Conservation (phyloP, 2,329 filamentous ascomycete species). For the Fusarium chaquense region DNA sequence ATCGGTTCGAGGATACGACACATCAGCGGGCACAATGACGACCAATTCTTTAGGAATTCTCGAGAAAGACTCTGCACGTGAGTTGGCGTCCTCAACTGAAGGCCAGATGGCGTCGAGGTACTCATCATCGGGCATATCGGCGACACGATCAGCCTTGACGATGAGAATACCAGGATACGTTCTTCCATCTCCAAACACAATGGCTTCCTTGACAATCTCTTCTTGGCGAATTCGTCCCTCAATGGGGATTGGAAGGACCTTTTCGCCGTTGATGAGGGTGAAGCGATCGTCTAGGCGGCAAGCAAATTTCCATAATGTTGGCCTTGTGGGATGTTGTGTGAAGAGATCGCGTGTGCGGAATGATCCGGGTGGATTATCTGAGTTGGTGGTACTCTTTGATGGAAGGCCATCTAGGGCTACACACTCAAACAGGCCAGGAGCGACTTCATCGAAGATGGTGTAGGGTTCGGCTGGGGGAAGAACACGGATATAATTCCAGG, state of each 20-base stretch:
- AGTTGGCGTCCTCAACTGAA: constrained; percentile 63
- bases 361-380: constrained; percentile 58
- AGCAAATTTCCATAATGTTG: constrained; percentile 60
- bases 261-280: constrained; percentile 62
- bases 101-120: constrained; percentile 63
- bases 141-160: constrained; percentile 61
- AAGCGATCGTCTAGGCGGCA: constrained; percentile 60
- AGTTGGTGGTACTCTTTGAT: constrained; percentile 52
- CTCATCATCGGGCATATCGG: constrained; percentile 57
- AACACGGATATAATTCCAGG: constrained; percentile 52
- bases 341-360: constrained; percentile 61
- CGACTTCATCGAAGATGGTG: constrained; percentile 47
- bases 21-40: constrained; percentile 58
- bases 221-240: constrained; percentile 68
- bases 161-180: constrained; percentile 66
- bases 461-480: constrained; percentile 42
- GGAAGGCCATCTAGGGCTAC: constrained; percentile 54
- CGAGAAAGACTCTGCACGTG: constrained; percentile 62
- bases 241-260: constrained; percentile 59
- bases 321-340: constrained; percentile 55
- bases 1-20: constrained; percentile 62
- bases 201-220: constrained; percentile 64
- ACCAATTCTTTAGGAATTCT: constrained; percentile 66
- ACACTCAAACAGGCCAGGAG: constrained; percentile 53
- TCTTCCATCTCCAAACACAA: constrained; percentile 68